Conservation (phyloP, 495 filamentous ascomycete genomes). For the Stereocaulon alpinum region DNA sequence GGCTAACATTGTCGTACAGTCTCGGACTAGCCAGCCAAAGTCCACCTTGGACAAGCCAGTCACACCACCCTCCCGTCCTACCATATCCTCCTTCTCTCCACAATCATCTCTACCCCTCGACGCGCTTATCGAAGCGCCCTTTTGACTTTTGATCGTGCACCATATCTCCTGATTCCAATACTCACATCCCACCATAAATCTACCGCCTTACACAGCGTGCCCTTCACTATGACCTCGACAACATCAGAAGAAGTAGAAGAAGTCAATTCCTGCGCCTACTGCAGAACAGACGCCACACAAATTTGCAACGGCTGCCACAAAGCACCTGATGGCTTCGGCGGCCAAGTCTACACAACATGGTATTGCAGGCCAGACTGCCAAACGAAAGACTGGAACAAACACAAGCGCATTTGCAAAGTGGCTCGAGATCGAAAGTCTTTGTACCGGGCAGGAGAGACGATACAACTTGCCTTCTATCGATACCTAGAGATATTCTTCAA, state of each 20-base stretch:
- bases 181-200: neutral
- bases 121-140: neutral
- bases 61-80: too few species aligned
- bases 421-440: neutral
- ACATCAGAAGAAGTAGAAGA: neutral
- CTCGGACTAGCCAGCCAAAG: too few species aligned
- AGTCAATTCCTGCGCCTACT: neutral
- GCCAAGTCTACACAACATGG: neutral
- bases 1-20: too few species aligned
- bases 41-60: too few species aligned
- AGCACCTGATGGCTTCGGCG: neutral
- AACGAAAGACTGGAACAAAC: neutral
- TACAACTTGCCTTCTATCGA: neutral
- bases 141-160: neutral
- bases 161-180: too few species aligned
- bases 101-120: too few species aligned
- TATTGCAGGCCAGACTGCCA: conserved; percentile 11
- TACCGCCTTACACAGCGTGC: neutral
- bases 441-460: conserved; percentile 4
- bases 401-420: conserved; percentile 1
- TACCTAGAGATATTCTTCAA: conserved; percentile 1
- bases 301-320: neutral
- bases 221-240: neutral
- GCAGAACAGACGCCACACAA: neutral
- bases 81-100: too few species aligned